Evolutionary conservation across 169 alveolate species (phyloP).

Genomic region (Plasmodium blacklocki): DNA sequence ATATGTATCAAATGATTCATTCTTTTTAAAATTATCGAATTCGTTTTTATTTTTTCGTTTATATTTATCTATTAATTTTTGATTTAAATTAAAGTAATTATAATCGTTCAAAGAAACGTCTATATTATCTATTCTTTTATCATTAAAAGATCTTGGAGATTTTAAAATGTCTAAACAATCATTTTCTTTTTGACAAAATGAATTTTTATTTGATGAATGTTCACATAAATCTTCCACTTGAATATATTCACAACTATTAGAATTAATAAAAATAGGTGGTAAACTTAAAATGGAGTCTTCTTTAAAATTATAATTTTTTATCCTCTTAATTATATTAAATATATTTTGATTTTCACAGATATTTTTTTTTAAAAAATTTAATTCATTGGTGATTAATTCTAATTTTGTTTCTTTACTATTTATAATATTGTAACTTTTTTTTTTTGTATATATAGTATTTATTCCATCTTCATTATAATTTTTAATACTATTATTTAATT

Average conservation of each 20-base stretch:
- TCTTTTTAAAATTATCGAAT: conserved; percentile 13
- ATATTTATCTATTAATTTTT: conserved; percentile 57
- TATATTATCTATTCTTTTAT: conserved; percentile 51
- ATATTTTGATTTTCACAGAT: conserved; percentile 57
- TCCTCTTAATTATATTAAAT: conserved; percentile 39
- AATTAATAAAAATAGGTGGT: conserved; percentile 69
- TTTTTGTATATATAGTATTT: conserved; percentile 9
- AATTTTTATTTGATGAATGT: conserved; percentile 31
- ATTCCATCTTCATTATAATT: conserved; percentile 16
- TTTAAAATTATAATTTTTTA: conserved; percentile 60
- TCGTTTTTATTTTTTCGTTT: conserved; percentile 32
- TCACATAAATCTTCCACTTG: conserved; percentile 51
- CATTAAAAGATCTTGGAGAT: conserved; percentile 16
- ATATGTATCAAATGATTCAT: conserved; percentile 19
- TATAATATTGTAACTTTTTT: conserved; percentile 1
- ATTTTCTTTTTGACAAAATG: conserved; percentile 23
- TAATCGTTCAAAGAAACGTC: conserved; percentile 17
- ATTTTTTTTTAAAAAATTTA: conserved; percentile 67
- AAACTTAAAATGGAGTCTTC: conserved; percentile 74
- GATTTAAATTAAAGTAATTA: conserved; percentile 32
- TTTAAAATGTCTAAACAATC: conserved; percentile 10
- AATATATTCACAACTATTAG: conserved; percentile 44
- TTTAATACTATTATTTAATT: conserved; percentile 28
- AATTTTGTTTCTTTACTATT: conserved; percentile 63
- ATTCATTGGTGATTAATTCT: conserved; percentile 56